Percentiles rank a stretch among this genome's conserved stretches.
Evolutionary conservation across 306 rosid species (phyloP).

Genomic region (Prunus salicina): DNA sequence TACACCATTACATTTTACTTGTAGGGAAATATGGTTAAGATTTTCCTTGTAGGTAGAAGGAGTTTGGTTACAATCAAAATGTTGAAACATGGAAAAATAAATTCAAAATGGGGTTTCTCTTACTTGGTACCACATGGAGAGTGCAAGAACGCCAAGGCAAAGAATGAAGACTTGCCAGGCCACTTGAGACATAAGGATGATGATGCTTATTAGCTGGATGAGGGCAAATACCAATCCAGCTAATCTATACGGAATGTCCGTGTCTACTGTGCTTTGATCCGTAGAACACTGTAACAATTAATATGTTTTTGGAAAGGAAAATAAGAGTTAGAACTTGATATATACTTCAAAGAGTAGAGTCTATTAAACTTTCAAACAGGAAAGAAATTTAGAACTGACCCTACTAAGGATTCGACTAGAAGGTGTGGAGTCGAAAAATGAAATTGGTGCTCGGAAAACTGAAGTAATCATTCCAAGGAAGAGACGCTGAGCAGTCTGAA

Average conservation of each 20-base stretch:
- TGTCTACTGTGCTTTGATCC: constrained; percentile 88
- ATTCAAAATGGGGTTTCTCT: constrained; percentile 1
- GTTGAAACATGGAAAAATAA: neutral
- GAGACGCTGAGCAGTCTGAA: constrained; percentile 70
- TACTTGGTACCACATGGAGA: constrained; percentile 83
- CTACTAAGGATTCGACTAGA: constrained; percentile 73
- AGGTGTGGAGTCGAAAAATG: constrained; percentile 74
- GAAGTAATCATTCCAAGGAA: constrained; percentile 63
- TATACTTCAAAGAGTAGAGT: neutral
- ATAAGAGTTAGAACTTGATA: neutral
- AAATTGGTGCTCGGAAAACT: constrained; percentile 71
- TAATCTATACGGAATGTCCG: constrained; percentile 78
- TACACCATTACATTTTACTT: neutral
- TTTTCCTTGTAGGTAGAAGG: neutral
- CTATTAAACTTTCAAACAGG: neutral
- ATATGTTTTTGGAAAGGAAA: neutral
- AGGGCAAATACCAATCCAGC: constrained; percentile 89
- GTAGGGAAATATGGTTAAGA: neutral
- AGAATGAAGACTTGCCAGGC: constrained; percentile 79
- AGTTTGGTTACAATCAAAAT: neutral
- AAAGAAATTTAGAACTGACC: constrained; percentile 31
- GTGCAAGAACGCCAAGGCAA: constrained; percentile 50
- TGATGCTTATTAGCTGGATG: constrained; percentile 68
- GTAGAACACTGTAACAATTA: constrained; percentile 60
- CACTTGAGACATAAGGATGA: constrained; percentile 72